Evolutionary conservation across 2,329 filamentous ascomycete species (phyloP).

Genomic region (Passalora sequoiae): DNA sequence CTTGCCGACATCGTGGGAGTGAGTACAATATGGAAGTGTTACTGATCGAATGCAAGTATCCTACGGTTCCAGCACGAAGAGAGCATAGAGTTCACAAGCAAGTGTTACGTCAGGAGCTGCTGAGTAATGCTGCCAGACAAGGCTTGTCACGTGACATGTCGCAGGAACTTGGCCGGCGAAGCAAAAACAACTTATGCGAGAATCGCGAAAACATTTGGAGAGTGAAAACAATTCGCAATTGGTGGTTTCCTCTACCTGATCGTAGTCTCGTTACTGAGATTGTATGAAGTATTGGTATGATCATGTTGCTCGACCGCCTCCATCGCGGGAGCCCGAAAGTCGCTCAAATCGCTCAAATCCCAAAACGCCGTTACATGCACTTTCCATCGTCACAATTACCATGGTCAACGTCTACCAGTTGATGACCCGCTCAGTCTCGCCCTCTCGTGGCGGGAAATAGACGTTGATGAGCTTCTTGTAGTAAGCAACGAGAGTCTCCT

Average conservation of each 20-base stretch:
- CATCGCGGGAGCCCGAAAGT: conserved; percentile 8
- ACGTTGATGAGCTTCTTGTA: conserved; percentile 71
- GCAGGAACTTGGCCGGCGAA: too few relatives aligned
- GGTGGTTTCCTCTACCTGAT: too few relatives aligned
- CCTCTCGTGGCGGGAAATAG: conserved; percentile 42
- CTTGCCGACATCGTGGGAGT: conserved; percentile 9
- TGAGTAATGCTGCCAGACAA: too few relatives aligned
- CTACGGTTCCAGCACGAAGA: too few relatives aligned
- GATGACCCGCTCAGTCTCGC: conserved; percentile 50
- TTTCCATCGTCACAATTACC: neutral
- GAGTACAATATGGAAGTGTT: neutral
- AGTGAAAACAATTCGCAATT: too few relatives aligned
- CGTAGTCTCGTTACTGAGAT: too few relatives aligned
- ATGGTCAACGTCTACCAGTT: conserved; percentile 52
- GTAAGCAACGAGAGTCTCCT: conserved; percentile 73
- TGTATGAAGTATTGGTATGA: neutral
- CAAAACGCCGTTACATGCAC: conserved; percentile 2
- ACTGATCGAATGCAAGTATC: too few relatives aligned
- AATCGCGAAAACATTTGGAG: too few relatives aligned
- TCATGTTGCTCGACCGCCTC: conserved; percentile 10
- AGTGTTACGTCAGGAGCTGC: too few relatives aligned
- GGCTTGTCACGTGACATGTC: too few relatives aligned
- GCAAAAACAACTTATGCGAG: too few relatives aligned
- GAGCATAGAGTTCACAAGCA: too few relatives aligned
- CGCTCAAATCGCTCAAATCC: conserved; percentile 3